A percentile compares a stretch with the other conserved stretches of the same genome.
Evolutionary conservation across 257 asterid species (phyloP).

Genomic region (Solanum chaucha): DNA sequence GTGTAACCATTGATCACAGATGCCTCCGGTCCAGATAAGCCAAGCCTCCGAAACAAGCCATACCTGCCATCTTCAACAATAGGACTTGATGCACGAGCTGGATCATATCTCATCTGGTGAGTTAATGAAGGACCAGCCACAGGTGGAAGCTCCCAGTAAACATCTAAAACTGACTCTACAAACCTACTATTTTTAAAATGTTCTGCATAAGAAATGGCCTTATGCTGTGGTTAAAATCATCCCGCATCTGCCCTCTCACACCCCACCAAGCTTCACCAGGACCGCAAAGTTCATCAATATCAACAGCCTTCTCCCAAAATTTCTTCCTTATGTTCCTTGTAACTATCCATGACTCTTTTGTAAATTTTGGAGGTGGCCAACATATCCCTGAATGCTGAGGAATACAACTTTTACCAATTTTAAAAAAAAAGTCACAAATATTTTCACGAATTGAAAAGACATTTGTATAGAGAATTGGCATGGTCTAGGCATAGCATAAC

Average conservation of each 20-base stretch:
- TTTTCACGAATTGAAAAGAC: neutral
- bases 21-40: conserved; percentile 43
- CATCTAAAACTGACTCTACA: conserved; percentile 76
- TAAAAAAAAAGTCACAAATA: neutral
- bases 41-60: conserved; percentile 60
- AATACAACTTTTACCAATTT: too few relatives aligned
- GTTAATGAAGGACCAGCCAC: conserved; percentile 95
- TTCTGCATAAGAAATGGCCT: conserved; percentile 41
- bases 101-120: conserved; percentile 88
- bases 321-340: conserved; percentile 26
- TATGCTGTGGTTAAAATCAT: conserved; percentile 79
- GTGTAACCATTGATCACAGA: conserved; percentile 88
- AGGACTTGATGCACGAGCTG: conserved; percentile 68
- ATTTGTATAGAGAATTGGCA: neutral
- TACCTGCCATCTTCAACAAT: conserved; percentile 82
- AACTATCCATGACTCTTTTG: too few relatives aligned
- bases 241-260: conserved; percentile 78
- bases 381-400: too few relatives aligned
- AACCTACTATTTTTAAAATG: conserved; percentile 80
- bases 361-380: too few relatives aligned
- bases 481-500: neutral
- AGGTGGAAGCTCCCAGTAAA: conserved; percentile 96
- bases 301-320: conserved; percentile 89
- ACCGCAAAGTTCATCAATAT: conserved; percentile 73
- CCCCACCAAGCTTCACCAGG: conserved; percentile 99